Base-by-base conservation (phyloP, 768 basidiomycete genomes). In the Auriscalpium orientale region DNA sequence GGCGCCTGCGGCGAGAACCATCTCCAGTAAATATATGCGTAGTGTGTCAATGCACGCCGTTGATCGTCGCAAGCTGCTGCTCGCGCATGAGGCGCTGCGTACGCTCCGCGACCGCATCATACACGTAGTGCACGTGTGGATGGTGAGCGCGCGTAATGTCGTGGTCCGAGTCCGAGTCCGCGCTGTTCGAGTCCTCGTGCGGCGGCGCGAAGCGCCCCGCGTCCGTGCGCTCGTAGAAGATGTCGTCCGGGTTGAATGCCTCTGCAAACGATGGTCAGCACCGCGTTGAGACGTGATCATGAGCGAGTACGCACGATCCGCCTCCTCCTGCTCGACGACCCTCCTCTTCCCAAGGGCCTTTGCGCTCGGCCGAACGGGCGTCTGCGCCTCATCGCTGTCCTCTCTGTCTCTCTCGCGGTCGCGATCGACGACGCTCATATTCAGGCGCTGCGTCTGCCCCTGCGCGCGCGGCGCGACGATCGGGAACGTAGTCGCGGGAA, bases 71-170 rank as follows among this genome's bases (percentile, higher is more conserved):
- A 45, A 68, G 62, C 22, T 67, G 56, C 0, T 56, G 76, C 59
- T 81, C 76, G 56, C 71, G 71, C 53, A 87, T 73, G 55, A 81
- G 74, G 71, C 83, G 76, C 61, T 79, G 74, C 52, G 82, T 82
- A 59, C 89, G 80, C 68, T 95, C 92, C 22, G 91, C 91, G 6
- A 86, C 91, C 0, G 93, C 93, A 66, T 97, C 93, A 68, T 97
- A 97, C n/a, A 88, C 91, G 70, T 87, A 94, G 13, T 79, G 79
- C 22, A 82, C 76, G 3, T 82, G 80, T 18, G 71, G 77, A 49
- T 78, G 79, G 59, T 64, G 64, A 33, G 63, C 67, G 40, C 68
- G 68, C 63, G 68, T 71, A 15, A 62, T 66, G 13, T 69, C 70
- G 33, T 80, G 79, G 21, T 82, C 82, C 10, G 75, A 75, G 49